These are phyloP conservation scores for Penicillium cinerascens DNA, from an alignment of 495 filamentous ascomycete species.

Conservation along the genomic window DNA sequence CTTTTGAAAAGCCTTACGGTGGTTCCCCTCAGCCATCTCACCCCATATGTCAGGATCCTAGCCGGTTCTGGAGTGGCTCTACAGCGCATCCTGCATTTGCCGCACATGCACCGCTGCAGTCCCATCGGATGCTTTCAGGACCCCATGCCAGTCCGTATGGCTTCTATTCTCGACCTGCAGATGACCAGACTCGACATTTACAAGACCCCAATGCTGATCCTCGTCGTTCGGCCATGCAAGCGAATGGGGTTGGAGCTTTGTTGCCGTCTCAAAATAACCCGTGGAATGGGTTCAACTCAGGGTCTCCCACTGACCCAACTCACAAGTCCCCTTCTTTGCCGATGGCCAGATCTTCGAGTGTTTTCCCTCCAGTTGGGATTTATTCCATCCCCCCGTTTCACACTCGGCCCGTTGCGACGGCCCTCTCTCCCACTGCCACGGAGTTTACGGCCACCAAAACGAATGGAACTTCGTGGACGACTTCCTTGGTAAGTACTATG, in stretches of 20 bases:
- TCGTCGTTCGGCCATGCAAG: conserved; percentile 38
- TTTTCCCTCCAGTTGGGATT: conserved; percentile 46
- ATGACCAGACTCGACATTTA: conserved; percentile 32
- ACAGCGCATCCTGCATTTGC: conserved; percentile 17
- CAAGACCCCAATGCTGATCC: conserved; percentile 31
- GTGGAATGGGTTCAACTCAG: conserved; percentile 36
- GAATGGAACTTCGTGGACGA: conserved; percentile 47
- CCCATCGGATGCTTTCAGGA: conserved; percentile 42
- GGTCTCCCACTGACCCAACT: conserved; percentile 15
- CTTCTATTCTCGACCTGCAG: conserved; percentile 25
- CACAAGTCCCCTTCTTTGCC: conserved; percentile 25
- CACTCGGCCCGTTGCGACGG: conserved; percentile 69
- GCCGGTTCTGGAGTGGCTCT: conserved; percentile 32
- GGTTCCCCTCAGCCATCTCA: conserved; percentile 24
- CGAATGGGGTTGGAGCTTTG: conserved; percentile 36
- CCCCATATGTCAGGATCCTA: conserved; percentile 24
- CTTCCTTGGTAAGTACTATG: conserved; percentile 41
- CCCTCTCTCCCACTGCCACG: conserved; percentile 78
- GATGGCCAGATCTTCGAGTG: conserved; percentile 33
- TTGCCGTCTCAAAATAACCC: conserved; percentile 28
- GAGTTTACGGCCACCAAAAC: conserved; percentile 62
- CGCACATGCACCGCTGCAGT: conserved; percentile 19
- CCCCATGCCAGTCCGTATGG: conserved; percentile 32
- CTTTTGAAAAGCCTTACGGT: conserved; percentile 29
- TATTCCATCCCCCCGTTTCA: conserved; percentile 58